Evolutionary conservation across 148 eudicot genomes (phyloP).

Genomic region (Suaeda aralocaspica): DNA sequence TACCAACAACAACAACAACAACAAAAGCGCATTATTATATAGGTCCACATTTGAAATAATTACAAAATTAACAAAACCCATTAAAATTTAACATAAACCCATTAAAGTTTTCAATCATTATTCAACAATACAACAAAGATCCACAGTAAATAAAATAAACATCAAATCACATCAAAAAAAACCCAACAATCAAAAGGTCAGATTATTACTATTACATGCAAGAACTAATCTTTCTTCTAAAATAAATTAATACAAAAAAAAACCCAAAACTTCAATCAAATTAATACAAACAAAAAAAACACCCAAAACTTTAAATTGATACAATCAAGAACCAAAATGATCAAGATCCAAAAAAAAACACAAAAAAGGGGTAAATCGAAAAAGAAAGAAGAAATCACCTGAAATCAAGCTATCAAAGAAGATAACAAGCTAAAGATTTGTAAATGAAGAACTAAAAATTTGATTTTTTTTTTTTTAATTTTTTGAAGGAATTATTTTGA

Average conservation of each 20-base stretch:
- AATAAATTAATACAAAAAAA: neutral
- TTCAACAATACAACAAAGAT: constrained; percentile 1
- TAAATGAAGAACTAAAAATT: neutral
- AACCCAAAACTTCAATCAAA: neutral
- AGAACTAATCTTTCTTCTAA: neutral
- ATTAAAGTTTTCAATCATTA: neutral
- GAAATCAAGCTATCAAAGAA: neutral
- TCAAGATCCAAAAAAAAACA: constrained; percentile 1
- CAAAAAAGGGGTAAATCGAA: neutral
- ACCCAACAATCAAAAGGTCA: neutral
- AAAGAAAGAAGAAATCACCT: neutral
- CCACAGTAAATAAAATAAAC: neutral
- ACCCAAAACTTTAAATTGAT: neutral
- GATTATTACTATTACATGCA: neutral
- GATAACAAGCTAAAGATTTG: neutral
- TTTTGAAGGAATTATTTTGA: neutral
- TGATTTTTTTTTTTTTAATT: too few species aligned
- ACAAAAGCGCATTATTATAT: neutral
- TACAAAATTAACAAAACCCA: neutral
- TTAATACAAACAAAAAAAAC: neutral
- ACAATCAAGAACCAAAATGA: neutral
- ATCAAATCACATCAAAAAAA: neutral
- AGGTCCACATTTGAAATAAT: constrained; percentile 8
- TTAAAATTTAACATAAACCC: neutral
- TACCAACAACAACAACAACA: neutral